Conservation (phyloP, 140 eudicot species). For the Cichorium intybus region DNA sequence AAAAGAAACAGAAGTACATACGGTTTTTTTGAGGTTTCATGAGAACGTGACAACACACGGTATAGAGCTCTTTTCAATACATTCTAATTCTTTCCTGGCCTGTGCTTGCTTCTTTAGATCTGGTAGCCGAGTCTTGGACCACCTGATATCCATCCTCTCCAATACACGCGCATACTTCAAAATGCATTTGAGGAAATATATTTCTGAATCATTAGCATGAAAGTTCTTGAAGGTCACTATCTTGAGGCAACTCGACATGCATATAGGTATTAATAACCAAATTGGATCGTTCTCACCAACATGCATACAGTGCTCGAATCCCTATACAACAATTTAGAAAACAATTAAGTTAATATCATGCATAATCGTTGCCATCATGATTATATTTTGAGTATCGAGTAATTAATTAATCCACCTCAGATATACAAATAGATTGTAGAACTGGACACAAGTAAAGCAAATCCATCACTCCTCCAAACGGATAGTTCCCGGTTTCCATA, state of each 20-base stretch:
- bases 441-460: not conserved
- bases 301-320: not conserved
- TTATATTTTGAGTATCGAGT: not conserved
- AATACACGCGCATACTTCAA: conserved; percentile 29
- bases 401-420: conserved; percentile 34
- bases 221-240: conserved; percentile 38
- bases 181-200: conserved; percentile 32
- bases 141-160: conserved; percentile 38
- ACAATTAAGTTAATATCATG: not conserved
- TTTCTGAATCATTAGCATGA: conserved; percentile 41
- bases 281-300: conserved; percentile 34
- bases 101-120: conserved; percentile 24
- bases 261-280: conserved; percentile 26
- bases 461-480: not conserved
- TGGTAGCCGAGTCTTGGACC: conserved; percentile 14
- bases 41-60: conserved; percentile 10
- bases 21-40: not conserved
- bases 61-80: conserved; percentile 5
- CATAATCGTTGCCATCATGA: not conserved
- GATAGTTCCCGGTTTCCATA: not conserved
- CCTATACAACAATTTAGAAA: not conserved
- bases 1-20: not conserved
- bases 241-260: conserved; percentile 46
- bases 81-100: conserved; percentile 15
- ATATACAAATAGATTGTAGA: not conserved